phyloP scores from a whole-genome alignment of 176 grass and related monocot species.

The Carex myosuroides region DNA sequence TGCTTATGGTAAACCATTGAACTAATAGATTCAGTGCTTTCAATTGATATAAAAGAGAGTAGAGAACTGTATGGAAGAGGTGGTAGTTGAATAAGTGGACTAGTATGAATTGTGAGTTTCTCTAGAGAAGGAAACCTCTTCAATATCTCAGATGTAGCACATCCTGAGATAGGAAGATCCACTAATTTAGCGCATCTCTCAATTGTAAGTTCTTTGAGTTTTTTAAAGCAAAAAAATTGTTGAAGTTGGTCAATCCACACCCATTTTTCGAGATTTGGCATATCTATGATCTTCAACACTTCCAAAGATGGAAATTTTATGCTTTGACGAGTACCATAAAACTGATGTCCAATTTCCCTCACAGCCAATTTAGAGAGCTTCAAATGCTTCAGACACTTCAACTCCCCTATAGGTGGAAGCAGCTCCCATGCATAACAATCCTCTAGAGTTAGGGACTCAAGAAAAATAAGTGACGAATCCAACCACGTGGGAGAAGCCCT shows the following conservation, averaged over 20 bases:
- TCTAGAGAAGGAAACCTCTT: background rate
- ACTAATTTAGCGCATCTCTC: background rate
- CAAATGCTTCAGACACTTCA: constrained; percentile 16
- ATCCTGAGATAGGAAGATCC: constrained; percentile 10
- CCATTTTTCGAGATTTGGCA: constrained; percentile 12
- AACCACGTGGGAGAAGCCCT: constrained; percentile 26
- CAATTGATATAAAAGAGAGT: no score
- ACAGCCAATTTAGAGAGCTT: background rate
- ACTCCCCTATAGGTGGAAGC: background rate
- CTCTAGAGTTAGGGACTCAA: constrained; percentile 23
- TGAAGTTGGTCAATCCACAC: background rate
- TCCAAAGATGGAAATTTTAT: constrained; percentile 19
- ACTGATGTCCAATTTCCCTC: background rate
- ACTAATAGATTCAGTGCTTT: no score
- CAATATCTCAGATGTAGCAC: background rate
- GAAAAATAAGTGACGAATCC: background rate
- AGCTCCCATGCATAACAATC: constrained; percentile 3
- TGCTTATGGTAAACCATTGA: no score
- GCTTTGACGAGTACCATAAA: background rate
- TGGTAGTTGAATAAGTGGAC: background rate
- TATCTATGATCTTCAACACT: background rate
- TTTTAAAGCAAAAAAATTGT: background rate
- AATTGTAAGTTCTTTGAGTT: background rate
- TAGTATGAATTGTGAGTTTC: background rate
- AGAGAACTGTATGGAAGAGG: no score